Conservation (phyloP, 352 stramenopile species). For the Pythium pyrilobum region DNA sequence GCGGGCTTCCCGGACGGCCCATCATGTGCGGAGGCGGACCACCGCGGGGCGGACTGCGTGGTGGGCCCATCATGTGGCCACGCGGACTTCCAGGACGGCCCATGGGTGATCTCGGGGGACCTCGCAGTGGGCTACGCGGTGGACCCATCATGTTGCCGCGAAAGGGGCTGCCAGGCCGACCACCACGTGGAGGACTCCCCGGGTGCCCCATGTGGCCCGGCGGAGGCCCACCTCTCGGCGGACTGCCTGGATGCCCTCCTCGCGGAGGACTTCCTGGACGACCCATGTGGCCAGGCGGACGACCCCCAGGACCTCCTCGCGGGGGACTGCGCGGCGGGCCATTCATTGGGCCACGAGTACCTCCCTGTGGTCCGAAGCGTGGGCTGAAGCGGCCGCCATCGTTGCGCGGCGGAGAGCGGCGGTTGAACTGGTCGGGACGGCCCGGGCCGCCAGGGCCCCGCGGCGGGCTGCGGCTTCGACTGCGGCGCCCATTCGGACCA, state of each 20-base stretch:
- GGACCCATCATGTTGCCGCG: too few relatives aligned
- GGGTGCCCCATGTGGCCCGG: too few relatives aligned
- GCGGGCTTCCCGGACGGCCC: not conserved
- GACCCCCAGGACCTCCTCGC: not conserved
- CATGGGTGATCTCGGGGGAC: not conserved
- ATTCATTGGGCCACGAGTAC: not conserved
- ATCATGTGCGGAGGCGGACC: slow-evolving; percentile 1
- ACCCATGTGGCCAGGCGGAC: not conserved
- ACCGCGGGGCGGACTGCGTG: too few relatives aligned
- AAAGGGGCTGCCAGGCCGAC: not conserved
- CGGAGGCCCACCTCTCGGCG: not conserved
- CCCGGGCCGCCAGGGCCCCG: slow-evolving; percentile 1
- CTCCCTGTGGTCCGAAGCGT: not conserved
- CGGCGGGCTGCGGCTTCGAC: slow-evolving; percentile 6
- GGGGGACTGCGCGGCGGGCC: not conserved
- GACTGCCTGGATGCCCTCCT: slow-evolving; percentile 5
- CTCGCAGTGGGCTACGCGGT: too few relatives aligned
- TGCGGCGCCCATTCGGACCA: slow-evolving; percentile 1
- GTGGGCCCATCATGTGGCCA: too few relatives aligned
- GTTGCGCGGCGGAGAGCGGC: slow-evolving; percentile 5
- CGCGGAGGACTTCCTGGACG: slow-evolving; percentile 5
- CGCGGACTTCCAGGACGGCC: not conserved
- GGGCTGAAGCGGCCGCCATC: slow-evolving; percentile 5
- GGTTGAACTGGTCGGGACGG: not conserved
- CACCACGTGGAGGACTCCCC: too few relatives aligned